These are phyloP conservation scores for Ogataea ramenticola DNA, from an alignment of 805 yeast genomes.

Conservation along the genomic window DNA sequence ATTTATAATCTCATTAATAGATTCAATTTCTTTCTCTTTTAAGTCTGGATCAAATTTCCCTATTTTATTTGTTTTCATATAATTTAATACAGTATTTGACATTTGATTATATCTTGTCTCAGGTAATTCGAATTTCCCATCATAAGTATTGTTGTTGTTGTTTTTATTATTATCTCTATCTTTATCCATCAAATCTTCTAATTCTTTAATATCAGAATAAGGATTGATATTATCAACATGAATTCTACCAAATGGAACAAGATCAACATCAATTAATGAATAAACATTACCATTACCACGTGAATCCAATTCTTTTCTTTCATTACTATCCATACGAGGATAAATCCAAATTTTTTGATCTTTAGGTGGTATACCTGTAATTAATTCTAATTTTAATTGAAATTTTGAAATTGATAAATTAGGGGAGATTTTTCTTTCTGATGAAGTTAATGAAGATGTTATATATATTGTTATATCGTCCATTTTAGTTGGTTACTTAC, in stretches of 20 bases:
- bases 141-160: constrained; percentile 23
- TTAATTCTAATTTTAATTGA: constrained; percentile 48
- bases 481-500: neutral
- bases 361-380: constrained; percentile 67
- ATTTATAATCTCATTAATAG: constrained; percentile 15
- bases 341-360: constrained; percentile 46
- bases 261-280: constrained; percentile 10
- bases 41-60: constrained; percentile 62
- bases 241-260: constrained; percentile 38
- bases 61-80: constrained; percentile 64
- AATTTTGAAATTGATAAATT: constrained; percentile 53
- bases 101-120: constrained; percentile 58
- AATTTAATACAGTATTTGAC: constrained; percentile 56
- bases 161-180: constrained; percentile 11
- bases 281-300: neutral
- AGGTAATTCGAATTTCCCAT: constrained; percentile 38
- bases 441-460: constrained; percentile 59
- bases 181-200: constrained; percentile 14
- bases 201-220: constrained; percentile 35
- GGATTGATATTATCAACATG: constrained; percentile 53
- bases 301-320: constrained; percentile 20
- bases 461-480: constrained; percentile 39
- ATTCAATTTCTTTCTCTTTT: constrained; percentile 20
- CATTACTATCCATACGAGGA: constrained; percentile 30
- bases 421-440: constrained; percentile 60